phyloP scores from a whole-genome alignment of 1,284 basidiomycete genomes.

The Rhizoctonia solani region DNA sequence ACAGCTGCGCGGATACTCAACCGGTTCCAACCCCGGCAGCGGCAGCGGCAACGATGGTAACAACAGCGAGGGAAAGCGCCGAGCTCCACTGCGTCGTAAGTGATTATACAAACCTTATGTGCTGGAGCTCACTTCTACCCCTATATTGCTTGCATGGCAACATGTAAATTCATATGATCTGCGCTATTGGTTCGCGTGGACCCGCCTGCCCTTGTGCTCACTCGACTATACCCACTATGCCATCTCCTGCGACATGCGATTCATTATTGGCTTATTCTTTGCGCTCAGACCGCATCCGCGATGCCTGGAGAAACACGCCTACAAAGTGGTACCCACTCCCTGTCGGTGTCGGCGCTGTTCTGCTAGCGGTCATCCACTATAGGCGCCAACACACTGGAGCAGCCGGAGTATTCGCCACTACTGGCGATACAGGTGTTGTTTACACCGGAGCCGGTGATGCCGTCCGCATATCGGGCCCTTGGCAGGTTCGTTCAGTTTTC shows the following conservation, averaged over 20 bases:
- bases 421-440: too few relatives aligned
- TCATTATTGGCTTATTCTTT: constrained; percentile 1
- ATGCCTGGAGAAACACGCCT: constrained; percentile 87
- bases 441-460: constrained; percentile 43
- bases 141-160: not conserved
- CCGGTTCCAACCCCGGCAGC: not conserved
- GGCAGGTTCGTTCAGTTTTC: constrained; percentile 72
- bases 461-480: constrained; percentile 84
- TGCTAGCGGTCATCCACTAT: constrained; percentile 84
- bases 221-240: not conserved
- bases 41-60: not conserved
- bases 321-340: constrained; percentile 97
- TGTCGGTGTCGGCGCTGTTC: constrained; percentile 84
- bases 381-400: constrained; percentile 43
- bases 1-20: not conserved
- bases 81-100: constrained; percentile 23
- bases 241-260: not conserved
- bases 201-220: not conserved
- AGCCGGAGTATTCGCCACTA: not conserved
- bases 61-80: not conserved
- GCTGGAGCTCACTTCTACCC: not conserved
- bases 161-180: not conserved
- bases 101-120: not conserved
- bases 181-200: not conserved
- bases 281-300: constrained; percentile 48